Conservation (phyloP, 768 basidiomycete genomes). For the Leccinum olivaceopallidum region DNA sequence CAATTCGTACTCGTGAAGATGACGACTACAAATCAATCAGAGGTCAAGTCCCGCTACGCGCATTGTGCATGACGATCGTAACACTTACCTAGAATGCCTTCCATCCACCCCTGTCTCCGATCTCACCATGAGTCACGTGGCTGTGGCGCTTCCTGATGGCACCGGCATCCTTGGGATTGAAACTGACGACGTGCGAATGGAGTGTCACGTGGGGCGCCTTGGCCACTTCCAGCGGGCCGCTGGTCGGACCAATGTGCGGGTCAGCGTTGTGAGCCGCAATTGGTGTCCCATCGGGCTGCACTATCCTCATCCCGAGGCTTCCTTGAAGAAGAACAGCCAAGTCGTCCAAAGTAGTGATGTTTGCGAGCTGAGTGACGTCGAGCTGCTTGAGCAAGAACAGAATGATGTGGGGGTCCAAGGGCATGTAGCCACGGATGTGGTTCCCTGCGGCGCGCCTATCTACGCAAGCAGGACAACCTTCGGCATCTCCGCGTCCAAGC, state of each 20-base stretch:
- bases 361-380: background rate
- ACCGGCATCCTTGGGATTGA: background rate
- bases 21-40: background rate
- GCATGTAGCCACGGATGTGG: slow-evolving; percentile 18
- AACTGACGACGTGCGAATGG: slow-evolving; percentile 11
- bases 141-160: background rate
- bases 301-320: slow-evolving; percentile 17
- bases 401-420: slow-evolving; percentile 14
- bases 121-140: background rate
- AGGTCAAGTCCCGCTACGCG: background rate
- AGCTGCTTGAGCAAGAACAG: slow-evolving; percentile 10
- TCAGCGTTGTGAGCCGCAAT: slow-evolving; percentile 9
- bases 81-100: slow-evolving; percentile 1
- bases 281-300: slow-evolving; percentile 11
- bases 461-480: slow-evolving; percentile 13
- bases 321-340: slow-evolving; percentile 1
- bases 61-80: background rate
- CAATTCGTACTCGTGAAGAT: background rate
- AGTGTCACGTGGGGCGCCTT: slow-evolving; percentile 16
- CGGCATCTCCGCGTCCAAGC: slow-evolving; percentile 9
- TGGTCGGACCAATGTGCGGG: background rate
- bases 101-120: slow-evolving; percentile 3
- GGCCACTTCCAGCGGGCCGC: background rate
- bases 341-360: slow-evolving; percentile 6
- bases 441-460: slow-evolving; percentile 14